phyloP scores from a whole-genome alignment of 768 basidiomycete species.

The Lentinus brumalis region DNA sequence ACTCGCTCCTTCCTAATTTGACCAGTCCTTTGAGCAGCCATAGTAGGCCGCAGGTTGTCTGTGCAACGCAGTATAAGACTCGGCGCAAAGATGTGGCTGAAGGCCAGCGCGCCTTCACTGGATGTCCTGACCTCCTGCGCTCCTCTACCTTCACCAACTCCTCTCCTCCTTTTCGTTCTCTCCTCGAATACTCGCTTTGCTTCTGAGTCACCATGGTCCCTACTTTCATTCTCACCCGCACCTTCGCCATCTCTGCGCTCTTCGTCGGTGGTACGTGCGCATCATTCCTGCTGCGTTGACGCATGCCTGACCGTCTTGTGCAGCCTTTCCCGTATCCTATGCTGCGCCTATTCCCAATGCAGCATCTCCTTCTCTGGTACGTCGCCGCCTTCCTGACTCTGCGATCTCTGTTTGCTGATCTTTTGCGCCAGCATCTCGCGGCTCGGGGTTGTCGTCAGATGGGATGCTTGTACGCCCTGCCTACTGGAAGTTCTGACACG shows the following conservation, averaged over 20 bases:
- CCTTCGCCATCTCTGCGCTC: conserved; percentile 23
- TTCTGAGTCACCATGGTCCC: conserved; percentile 10
- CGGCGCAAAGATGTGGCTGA: background rate
- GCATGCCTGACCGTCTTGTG: background rate
- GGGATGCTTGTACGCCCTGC: conserved; percentile 8
- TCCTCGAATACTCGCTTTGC: conserved; percentile 1
- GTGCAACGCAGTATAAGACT: background rate
- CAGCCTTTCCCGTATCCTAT: background rate
- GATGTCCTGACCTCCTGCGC: background rate
- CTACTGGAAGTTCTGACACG: background rate
- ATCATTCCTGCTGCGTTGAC: background rate
- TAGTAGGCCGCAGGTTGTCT: background rate
- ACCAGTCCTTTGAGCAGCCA: background rate
- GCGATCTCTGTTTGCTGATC: background rate
- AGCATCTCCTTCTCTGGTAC: background rate
- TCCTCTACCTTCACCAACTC: background rate
- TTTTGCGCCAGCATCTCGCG: background rate
- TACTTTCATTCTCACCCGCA: conserved; percentile 21
- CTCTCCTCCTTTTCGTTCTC: background rate
- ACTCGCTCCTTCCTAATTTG: background rate
- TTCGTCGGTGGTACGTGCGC: conserved; percentile 13
- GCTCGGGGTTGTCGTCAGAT: conserved; percentile 2
- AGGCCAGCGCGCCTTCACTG: background rate
- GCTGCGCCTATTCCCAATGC: background rate
- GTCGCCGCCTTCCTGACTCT: background rate